phyloP scores from a whole-genome alignment of 768 basidiomycete species.

The Floccularia luteovirens region DNA sequence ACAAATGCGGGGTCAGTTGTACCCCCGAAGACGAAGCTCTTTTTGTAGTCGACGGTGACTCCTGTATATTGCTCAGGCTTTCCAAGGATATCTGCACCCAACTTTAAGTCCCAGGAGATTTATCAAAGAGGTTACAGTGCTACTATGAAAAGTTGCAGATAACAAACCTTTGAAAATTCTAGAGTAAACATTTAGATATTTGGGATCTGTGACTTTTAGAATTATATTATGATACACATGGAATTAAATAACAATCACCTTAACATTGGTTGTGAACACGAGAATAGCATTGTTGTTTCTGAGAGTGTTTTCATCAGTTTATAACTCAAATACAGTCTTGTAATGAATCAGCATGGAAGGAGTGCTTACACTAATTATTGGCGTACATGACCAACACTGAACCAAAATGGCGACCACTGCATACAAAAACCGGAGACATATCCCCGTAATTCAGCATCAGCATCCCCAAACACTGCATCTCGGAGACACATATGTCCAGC shows the following conservation, averaged over 20 bases:
- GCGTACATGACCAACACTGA: too few relatives aligned
- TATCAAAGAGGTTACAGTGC: not conserved
- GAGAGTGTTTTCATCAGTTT: too few relatives aligned
- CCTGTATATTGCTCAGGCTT: slow-evolving; percentile 52
- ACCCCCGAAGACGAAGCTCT: slow-evolving; percentile 52
- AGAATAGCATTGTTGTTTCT: not conserved
- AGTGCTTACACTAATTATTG: too few relatives aligned
- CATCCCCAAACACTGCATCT: too few relatives aligned
- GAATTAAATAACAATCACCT: slow-evolving; percentile 15
- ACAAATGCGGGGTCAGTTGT: slow-evolving; percentile 61
- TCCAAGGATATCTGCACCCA: slow-evolving; percentile 40
- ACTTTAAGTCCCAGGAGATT: slow-evolving; percentile 24
- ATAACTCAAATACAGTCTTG: too few relatives aligned
- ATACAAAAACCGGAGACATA: too few relatives aligned
- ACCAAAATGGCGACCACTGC: too few relatives aligned
- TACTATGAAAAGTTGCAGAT: not conserved
- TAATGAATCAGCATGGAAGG: too few relatives aligned
- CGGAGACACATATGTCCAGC: too few relatives aligned
- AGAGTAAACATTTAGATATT: slow-evolving; percentile 34
- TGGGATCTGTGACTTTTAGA: slow-evolving; percentile 23
- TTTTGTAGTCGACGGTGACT: slow-evolving; percentile 48
- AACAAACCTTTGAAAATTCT: slow-evolving; percentile 53
- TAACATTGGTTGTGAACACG: slow-evolving; percentile 31
- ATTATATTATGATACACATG: not conserved
- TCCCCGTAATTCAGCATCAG: too few relatives aligned